phyloP scores from a whole-genome alignment of 306 rosid species.

The Potentilla sterilis region DNA sequence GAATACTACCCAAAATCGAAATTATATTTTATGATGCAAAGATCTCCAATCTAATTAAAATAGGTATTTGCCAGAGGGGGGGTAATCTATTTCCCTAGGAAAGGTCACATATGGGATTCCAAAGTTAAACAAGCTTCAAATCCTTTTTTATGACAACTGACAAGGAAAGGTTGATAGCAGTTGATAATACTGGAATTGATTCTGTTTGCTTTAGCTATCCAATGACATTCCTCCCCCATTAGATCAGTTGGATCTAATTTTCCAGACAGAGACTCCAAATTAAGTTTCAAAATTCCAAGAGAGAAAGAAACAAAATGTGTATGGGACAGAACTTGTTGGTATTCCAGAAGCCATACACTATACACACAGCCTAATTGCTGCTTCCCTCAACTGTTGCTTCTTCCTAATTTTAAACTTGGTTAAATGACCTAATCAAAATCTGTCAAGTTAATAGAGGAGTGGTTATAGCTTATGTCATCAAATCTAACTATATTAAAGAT shows the following conservation, averaged over 20 bases:
- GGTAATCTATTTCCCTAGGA: not conserved
- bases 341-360: not conserved
- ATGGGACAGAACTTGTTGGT: not conserved
- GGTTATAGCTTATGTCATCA: not conserved
- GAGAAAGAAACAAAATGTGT: not conserved
- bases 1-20: not conserved
- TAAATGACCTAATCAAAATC: not conserved
- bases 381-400: not conserved
- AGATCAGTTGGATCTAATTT: not conserved
- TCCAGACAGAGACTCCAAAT: not conserved
- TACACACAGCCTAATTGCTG: not conserved
- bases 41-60: not conserved
- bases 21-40: not conserved
- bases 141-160: not conserved
- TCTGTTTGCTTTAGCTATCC: conserved; percentile 1
- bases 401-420: not conserved
- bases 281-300: conserved; percentile 9
- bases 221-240: not conserved
- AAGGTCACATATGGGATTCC: not conserved
- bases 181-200: not conserved
- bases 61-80: not conserved
- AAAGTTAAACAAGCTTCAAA: not conserved
- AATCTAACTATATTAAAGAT: not conserved
- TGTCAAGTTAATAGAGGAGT: not conserved
- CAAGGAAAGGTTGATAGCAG: not conserved